A percentile compares a stretch with the other conserved stretches of the same genome.
Evolutionary conservation across 2,329 filamentous ascomycete species (phyloP).

Genomic region (Colletotrichum musae): DNA sequence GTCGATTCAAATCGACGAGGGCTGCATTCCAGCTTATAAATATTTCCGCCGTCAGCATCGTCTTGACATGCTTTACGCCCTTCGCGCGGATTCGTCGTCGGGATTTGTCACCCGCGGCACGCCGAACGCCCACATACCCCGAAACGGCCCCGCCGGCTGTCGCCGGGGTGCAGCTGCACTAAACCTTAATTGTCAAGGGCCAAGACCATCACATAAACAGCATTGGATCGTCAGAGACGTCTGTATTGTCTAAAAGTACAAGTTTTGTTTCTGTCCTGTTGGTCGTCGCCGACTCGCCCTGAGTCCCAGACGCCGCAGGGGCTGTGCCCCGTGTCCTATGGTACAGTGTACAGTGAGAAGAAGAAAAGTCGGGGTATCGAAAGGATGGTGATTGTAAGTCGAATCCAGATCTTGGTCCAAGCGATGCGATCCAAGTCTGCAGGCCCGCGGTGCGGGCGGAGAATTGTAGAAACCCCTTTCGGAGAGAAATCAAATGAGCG

Average conservation of each 20-base stretch:
- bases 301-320: constrained; percentile 8
- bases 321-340: constrained; percentile 16
- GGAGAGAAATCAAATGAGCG: not conserved
- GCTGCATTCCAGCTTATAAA: not conserved
- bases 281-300: not conserved
- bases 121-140: not conserved
- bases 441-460: not conserved
- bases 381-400: constrained; percentile 29
- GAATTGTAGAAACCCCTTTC: constrained; percentile 21
- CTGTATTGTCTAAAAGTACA: constrained; percentile 17
- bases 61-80: constrained; percentile 30
- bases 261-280: constrained; percentile 7
- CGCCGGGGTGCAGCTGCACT: not conserved
- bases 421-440: constrained; percentile 13
- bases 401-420: constrained; percentile 14
- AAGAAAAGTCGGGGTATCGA: constrained; percentile 40
- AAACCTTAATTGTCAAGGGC: constrained; percentile 1
- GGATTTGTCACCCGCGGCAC: too few species aligned
- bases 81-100: too few species aligned
- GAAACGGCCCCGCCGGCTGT: constrained; percentile 1
- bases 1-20: not conserved
- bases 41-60: constrained; percentile 3
- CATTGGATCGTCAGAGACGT: constrained; percentile 5
- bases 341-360: constrained; percentile 31
- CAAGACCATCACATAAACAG: not conserved